Evolutionary conservation across 164 flowering plant species (phyloP).

Genomic region (Magnolia sinica): DNA sequence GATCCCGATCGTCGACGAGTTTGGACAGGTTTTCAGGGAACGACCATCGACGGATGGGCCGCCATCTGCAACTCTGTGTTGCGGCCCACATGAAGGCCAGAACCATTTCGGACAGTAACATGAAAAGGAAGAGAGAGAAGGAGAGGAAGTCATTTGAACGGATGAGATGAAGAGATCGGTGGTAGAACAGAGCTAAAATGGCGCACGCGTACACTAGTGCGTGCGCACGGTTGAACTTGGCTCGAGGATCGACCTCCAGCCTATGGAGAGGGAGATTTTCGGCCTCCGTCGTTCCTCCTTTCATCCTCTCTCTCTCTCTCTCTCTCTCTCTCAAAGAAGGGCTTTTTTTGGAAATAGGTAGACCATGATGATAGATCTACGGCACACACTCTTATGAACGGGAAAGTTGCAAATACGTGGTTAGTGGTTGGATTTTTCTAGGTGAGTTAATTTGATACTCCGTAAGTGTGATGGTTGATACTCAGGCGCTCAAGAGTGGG

Average conservation of each 20-base stretch:
- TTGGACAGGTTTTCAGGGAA: constrained; percentile 20
- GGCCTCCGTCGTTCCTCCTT: neutral
- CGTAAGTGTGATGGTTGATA: no score
- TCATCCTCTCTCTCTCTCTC: neutral
- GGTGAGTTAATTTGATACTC: no score
- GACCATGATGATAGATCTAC: no score
- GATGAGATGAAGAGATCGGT: constrained; percentile 9
- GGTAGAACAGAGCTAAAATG: constrained; percentile 40
- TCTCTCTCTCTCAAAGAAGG: no score
- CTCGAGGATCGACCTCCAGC: constrained; percentile 22
- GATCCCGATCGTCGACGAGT: constrained; percentile 5
- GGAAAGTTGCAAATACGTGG: neutral
- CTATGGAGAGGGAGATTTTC: constrained; percentile 36
- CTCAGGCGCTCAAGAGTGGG: no score
- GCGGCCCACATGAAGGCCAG: constrained; percentile 28
- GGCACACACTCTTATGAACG: neutral
- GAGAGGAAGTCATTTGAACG: constrained; percentile 11
- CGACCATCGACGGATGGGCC: constrained; percentile 18
- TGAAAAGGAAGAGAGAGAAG: constrained; percentile 1
- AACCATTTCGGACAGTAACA: constrained; percentile 18
- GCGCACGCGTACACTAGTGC: constrained; percentile 39
- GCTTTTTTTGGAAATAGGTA: no score
- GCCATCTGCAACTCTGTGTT: constrained; percentile 16
- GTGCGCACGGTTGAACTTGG: constrained; percentile 45
- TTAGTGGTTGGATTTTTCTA: neutral